Base-by-base conservation (phyloP, 164 flowering plant genomes). In the Chimonanthus salicifolius region DNA sequence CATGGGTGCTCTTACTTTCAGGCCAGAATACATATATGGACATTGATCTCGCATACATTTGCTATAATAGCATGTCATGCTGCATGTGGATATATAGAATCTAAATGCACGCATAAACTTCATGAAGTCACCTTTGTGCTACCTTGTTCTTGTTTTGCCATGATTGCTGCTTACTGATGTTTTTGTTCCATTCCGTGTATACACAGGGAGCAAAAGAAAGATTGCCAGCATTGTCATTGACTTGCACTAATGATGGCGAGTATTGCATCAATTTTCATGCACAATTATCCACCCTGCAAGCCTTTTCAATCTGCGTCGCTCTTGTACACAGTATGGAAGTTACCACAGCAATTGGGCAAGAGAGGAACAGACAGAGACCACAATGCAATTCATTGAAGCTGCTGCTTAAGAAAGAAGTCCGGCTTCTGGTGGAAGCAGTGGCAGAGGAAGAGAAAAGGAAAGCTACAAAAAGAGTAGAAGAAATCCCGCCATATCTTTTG, bases 241-340 rank as follows among this genome's bases (percentile, higher is more conserved):
- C 73, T 54, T 20, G 51, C 4, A 72, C 80, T 13, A 82, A 80
- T 65, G 88, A 86, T 63, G 94, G 94, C 54, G 82, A 82, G 16
- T 95, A 90, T 77, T 78, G 84, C 6, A 87, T 93, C 66, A 90
- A 90, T 82, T 95, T 93, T 79, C 98, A 95, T 78, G 97, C 96
- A 47, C 88, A 80, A 76, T 71, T 95, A 58, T 91, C 97, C 16
- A 71, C 88, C n/a, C 73, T 95, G 72, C 98, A 95, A 77, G 98
- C 98, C 69, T 90, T 95, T 80, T 88, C 95, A 71, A 87, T 89
- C 15, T 90, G 92, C 74, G 85, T 95, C 75, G 91, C 98, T 13
- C 78, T 89, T 67, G 78, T 93, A 76, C 97, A 93, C 77, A 77
- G 85, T 64, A 72, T 84, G 43, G 93, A 89, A 79, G 83, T 84